Evolutionary conservation across 345 rosid species (phyloP), one percentile per base, ranked within the genome.

Genomic region (Camelina laxa): DNA sequence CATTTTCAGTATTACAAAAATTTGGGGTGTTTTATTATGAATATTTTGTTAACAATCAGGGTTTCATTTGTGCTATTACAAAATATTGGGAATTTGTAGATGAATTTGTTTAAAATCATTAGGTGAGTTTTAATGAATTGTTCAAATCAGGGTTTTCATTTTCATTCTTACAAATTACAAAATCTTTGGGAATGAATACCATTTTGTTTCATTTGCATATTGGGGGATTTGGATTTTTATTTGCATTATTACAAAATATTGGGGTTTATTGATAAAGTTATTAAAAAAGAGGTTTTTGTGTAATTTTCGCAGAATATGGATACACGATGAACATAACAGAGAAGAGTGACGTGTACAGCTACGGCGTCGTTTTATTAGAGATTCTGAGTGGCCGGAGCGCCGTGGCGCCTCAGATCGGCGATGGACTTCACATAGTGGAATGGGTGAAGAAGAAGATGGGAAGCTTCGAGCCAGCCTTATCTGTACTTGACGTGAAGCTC

Each of bases 391-490:
- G 97, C 1, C 87, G 96, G 35, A 89, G 95, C 6, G 98, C 97
- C 0, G 87, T 94, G 36, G 88, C 83, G 73, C 65, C 92, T 0
- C 96, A 82, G 38, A 76, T 81, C 2, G 95, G 88, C 11, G 96
- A 90, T 6, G 96, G 96, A 6, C 72, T 87, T 21, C 98, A 94
- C 81, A 94, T 94, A 14, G 97, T 94, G 0, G 97, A 94, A 69
- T 94, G 98, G 97, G 97, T 94, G 77, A 91, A 89, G 80, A 89
- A 77, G 81, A 94, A 91, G 81, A 91, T 94, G 98, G 97, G 95
- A n/a, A 91, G 97, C 78, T 94, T 88, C 4, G 96, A 94, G 77
- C 98, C 95, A 9, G 96, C 96, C 0, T 65, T 77, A 22, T 85
- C 93, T 0, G 84, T 94, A 24, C 91, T 94, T 0, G 98, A 94